phyloP scores from a whole-genome alignment of 2,329 filamentous ascomycete genomes.

The Gnomoniopsis sp. region DNA sequence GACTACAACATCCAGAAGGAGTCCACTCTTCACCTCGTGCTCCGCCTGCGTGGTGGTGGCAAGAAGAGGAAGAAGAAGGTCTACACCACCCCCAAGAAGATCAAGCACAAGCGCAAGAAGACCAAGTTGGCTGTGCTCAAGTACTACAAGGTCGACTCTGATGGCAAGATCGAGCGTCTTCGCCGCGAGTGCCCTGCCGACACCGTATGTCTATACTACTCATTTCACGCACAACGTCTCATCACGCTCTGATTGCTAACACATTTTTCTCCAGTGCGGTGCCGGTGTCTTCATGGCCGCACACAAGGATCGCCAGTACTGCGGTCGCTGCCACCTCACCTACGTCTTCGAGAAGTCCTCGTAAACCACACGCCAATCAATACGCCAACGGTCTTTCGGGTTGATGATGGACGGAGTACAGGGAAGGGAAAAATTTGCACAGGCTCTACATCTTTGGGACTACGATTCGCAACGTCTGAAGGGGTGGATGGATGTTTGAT shows the following conservation, averaged over 20 bases:
- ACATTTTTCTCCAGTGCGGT: slow-evolving; percentile 66
- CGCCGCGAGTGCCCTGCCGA: slow-evolving; percentile 94
- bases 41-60: slow-evolving; percentile 95
- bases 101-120: slow-evolving; percentile 99
- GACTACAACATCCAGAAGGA: slow-evolving; percentile 99
- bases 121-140: slow-evolving; percentile 99
- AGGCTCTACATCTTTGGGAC: slow-evolving; percentile 6
- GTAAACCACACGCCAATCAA: slow-evolving; percentile 32
- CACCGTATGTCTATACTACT: slow-evolving; percentile 59
- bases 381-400: slow-evolving; percentile 7
- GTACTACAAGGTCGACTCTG: slow-evolving; percentile 99
- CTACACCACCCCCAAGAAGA: slow-evolving; percentile 99
- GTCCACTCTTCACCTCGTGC: slow-evolving; percentile 95
- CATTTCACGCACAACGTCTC: neutral
- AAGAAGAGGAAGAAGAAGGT: slow-evolving; percentile 99
- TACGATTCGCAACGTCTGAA: neutral
- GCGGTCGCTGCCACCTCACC: slow-evolving; percentile 69
- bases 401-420: slow-evolving; percentile 16
- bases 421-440: slow-evolving; percentile 14
- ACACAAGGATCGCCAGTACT: slow-evolving; percentile 99
- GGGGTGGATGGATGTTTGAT: slow-evolving; percentile 7
- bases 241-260: slow-evolving; percentile 35
- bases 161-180: slow-evolving; percentile 99
- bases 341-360: slow-evolving; percentile 68
- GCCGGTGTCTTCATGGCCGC: slow-evolving; percentile 99